Base-by-base conservation (phyloP, 2,329 filamentous ascomycete genomes). In the Phyllosticta paracitricarpa region DNA sequence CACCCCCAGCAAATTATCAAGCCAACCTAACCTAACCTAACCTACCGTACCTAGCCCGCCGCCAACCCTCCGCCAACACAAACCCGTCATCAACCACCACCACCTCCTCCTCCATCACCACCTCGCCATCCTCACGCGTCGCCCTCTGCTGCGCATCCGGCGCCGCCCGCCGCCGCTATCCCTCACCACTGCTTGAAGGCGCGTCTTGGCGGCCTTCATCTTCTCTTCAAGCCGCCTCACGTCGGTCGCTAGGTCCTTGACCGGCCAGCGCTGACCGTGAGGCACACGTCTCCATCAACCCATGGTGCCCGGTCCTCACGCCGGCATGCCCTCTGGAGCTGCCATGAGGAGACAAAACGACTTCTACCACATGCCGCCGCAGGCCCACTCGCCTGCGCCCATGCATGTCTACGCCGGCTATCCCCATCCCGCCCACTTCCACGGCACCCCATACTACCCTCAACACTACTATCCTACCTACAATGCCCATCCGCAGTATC, bases 271-370 rank as follows among this genome's bases (percentile, higher is more conserved):
- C 69, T 69, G 67, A 68, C 72, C 71, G 71, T 73, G 66, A 71
- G 72, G 72, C 72, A 72, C 70, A 71, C 69, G 62, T 66, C 62
- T 63, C 81, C 83, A 77, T 82, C 83, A 84, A 58, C 85, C 84
- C 83, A 89, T 82, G 86, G 90, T 90, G 87, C 73, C 74, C 84
- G 87, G 87, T 82, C 84, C 86, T 62, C 72, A 76, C 61, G 40
- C 40, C 40, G 40, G 40, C 40, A 67, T 73, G 54, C 74, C 72
- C 60, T 48, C 40, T n/a, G 40, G 40, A n/a, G 72, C 73, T 64
- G 66, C 72, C 63, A 71, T 72, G 64, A 71, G 76, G 62, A 72
- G 77, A 66, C 76, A 77, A 65, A 68, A 67, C 59, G 74, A 76
- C 64, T 71, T 71, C 62, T 70, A 75, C 62, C 66, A 69, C 35